Evolutionary conservation across 176 grass and related monocot genomes (phyloP).

Genomic region (Carex parvula): DNA sequence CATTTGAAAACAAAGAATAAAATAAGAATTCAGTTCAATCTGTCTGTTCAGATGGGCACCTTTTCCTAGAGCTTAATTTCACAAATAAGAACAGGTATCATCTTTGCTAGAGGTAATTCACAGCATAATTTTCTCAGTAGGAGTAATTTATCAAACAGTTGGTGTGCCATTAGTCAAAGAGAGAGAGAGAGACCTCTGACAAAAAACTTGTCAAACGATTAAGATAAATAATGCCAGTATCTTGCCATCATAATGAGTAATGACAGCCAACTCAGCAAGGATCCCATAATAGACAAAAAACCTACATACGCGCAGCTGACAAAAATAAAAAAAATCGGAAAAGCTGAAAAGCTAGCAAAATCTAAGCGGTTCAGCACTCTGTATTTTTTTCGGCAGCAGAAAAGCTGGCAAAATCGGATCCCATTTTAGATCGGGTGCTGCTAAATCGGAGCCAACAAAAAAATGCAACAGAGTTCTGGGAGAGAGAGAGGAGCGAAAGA

Average conservation of each 20-base stretch:
- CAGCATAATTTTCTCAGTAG: not conserved
- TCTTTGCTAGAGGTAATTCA: not conserved
- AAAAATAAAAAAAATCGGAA: too few species aligned
- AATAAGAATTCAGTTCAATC: not conserved
- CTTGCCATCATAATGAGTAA: not conserved
- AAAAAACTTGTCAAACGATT: not conserved
- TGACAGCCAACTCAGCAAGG: not conserved
- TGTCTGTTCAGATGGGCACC: too few species aligned
- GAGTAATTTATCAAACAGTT: slow-evolving; percentile 1
- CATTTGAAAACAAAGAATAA: too few species aligned
- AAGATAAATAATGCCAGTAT: not conserved
- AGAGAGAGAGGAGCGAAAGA: too few species aligned
- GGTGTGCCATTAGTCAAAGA: not conserved
- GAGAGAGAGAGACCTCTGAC: not conserved
- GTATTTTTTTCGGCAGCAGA: too few species aligned
- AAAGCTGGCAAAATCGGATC: too few species aligned
- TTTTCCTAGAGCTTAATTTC: not conserved
- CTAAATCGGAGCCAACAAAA: too few species aligned
- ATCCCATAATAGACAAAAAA: not conserved
- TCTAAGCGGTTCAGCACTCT: too few species aligned
- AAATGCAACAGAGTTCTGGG: too few species aligned
- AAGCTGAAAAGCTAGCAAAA: too few species aligned
- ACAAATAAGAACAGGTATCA: not conserved
- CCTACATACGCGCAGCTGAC: not conserved
- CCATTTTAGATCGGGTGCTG: too few species aligned